Evolutionary conservation across 2,329 filamentous ascomycete species (phyloP), one percentile per base, ranked within the genome.

Genomic region (Gaeumannomyces sp.): DNA sequence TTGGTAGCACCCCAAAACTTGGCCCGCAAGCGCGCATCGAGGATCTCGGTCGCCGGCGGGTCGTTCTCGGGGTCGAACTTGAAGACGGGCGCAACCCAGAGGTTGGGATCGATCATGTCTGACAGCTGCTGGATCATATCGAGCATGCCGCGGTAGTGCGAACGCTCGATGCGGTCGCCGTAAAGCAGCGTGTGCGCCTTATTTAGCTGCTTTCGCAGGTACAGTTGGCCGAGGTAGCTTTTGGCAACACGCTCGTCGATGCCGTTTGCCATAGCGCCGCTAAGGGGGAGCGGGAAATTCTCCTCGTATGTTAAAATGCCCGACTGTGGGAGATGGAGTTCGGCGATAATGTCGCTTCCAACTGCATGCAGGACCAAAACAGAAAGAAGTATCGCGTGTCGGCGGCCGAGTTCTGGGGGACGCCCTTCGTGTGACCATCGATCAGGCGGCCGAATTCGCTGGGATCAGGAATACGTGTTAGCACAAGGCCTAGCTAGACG

Each of bases 1-100:
- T 96, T 93, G 68, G 90, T 86, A 0, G 92, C 93, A 27, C 95
- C 95, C 81, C 94, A 98, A 76, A 95, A 98, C 75, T 99, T 98
- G 19, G 91, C 95, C 58, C 94, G 88, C 67, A 98, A 81, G 28
- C 95, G 86, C 38, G 94, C 94, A 16, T 86, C 82, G 22, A 97
- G 86, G 66, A 98, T 93, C 61, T 97, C 88, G 0, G 73, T 75
- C 0, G 93, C 85, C 1, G 92, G 92, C 5, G 82, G 81, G 64
- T 96, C 91, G 2, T 61, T 59, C 63, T 81, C 76, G 66, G 92
- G 89, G 2, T 83, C 77, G 76, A 84, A 94, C 72, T 73, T 73
- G 70, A 83, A 86, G 64, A 77, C 76, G 1, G 73, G 73, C 0
- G 83, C 81, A 22, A 83, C 80, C 77, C 83, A 83, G 25, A 72